phyloP scores from a whole-genome alignment of 176 grass and related monocot species.

The Ampelocalamus luodianensis region DNA sequence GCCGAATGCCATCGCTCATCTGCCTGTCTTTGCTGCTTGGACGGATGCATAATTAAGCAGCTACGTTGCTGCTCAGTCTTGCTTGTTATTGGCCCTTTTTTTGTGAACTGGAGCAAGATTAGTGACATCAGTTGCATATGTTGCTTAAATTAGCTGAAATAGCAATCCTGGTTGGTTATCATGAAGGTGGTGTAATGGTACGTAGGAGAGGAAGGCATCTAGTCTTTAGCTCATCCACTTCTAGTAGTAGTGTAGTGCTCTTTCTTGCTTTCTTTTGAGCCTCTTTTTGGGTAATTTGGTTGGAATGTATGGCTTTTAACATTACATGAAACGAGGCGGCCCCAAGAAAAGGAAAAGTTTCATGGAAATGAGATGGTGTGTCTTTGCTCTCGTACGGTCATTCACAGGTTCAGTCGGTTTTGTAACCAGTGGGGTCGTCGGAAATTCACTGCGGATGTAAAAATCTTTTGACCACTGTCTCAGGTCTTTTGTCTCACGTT shows the following conservation, averaged over 20 bases:
- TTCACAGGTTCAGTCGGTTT: background rate
- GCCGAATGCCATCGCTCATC: slow-evolving; percentile 31
- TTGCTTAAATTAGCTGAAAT: background rate
- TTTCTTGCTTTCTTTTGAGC: slow-evolving; percentile 37
- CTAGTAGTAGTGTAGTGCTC: background rate
- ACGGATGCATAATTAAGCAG: slow-evolving; percentile 50
- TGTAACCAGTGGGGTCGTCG: slow-evolving; percentile 22
- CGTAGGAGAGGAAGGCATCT: slow-evolving; percentile 29
- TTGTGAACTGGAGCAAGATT: slow-evolving; percentile 32
- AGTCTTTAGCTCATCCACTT: slow-evolving; percentile 19
- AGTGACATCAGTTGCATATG: slow-evolving; percentile 7
- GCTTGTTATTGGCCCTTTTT: slow-evolving; percentile 13
- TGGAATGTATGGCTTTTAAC: slow-evolving; percentile 33
- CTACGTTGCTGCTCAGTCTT: background rate
- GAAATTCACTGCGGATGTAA: slow-evolving; percentile 33
- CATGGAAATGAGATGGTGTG: background rate
- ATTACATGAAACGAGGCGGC: slow-evolving; percentile 48
- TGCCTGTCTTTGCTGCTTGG: slow-evolving; percentile 85
- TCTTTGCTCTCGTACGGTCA: background rate
- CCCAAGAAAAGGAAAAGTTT: slow-evolving; percentile 19
- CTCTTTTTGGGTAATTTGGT: slow-evolving; percentile 38
- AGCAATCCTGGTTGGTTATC: slow-evolving; percentile 17
- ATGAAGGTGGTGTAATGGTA: slow-evolving; percentile 39
- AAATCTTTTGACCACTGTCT: slow-evolving; percentile 66
- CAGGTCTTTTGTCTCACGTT: slow-evolving; percentile 16